Base-by-base conservation (phyloP, 345 rosid species). In the Trapa bicornis region DNA sequence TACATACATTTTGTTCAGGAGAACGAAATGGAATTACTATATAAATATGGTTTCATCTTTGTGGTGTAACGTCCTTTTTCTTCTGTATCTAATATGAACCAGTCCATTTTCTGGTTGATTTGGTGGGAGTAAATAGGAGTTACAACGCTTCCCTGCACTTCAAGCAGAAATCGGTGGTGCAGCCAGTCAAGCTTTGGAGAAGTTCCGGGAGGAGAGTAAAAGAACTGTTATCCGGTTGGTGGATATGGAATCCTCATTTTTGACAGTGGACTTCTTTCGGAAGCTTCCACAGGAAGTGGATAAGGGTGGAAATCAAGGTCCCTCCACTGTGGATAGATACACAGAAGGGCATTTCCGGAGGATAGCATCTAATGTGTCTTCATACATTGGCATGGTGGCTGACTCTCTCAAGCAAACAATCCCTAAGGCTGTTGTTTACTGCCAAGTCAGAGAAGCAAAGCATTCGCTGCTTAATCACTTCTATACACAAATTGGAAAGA, bases 371-470 rank as follows among this genome's bases (percentile, higher is more conserved):
- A 85, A 82, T 48, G 91, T 89, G n/a, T 85, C 87, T 0, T 82
- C 92, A 2, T 89, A 87, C 64, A 73, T 87, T 33, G 83, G 75
- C 69, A 89, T 89, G 92, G 96, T 89, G 48, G 73, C 96, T 12
- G 89, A 84, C 60, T 87, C 92, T 2, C 87, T 89, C 33, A 82
- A 80, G 52, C 84, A 75, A 75, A 85, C 85, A 37, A 78, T 89
- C 36, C 96, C 96, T 2, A 89, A 89, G 72, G 89, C 96, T 14
- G 80, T 85, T 67, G 92, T 87, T 37, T 72, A 85, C 63, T 89
- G 96, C 76, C 96, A 89, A 77, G 96, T 89, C n/a, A 77, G 83
- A 76, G 89, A 85, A 71, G 96, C 96, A 58, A 89, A 85, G 72
- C 80, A 73, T 57, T 85, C 91, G 3, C 77, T 89, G 73, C 84